Conservation (phyloP, 2,329 filamentous ascomycete genomes). For the Nemania sp. region DNA sequence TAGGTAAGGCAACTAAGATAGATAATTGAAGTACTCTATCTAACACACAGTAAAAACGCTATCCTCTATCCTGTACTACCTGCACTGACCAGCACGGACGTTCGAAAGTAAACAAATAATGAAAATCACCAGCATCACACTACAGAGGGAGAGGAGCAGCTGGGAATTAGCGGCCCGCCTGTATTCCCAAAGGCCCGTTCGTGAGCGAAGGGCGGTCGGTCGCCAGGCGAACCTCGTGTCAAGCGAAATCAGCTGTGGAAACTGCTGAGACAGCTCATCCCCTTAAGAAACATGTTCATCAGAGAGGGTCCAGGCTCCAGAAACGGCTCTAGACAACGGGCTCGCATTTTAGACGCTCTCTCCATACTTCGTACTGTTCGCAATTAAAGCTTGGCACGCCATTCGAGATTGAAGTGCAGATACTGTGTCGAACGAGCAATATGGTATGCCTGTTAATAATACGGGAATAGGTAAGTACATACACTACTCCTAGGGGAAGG, state of each 20-base stretch:
- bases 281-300: conserved; percentile 16
- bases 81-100: too few species aligned
- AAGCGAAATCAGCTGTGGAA: conserved; percentile 20
- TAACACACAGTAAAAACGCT: too few species aligned
- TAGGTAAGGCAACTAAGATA: too few species aligned
- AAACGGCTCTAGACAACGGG: neutral
- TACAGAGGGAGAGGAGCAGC: conserved; percentile 4
- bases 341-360: conserved; percentile 1
- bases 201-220: neutral
- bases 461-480: too few species aligned
- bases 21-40: too few species aligned
- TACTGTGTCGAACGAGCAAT: conserved; percentile 9
- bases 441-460: too few species aligned
- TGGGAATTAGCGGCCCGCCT: neutral
- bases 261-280: conserved; percentile 24
- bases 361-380: neutral
- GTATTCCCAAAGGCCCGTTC: neutral
- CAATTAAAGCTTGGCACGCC: neutral
- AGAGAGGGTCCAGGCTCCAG: neutral
- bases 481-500: too few species aligned
- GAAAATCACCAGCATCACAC: too few species aligned
- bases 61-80: too few species aligned
- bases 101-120: too few species aligned
- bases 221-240: conserved; percentile 1
- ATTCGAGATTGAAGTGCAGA: neutral